Evolutionary conservation across 2,329 filamentous ascomycete species (phyloP).

Genomic region (Hawksworthiomyces lignivorus): DNA sequence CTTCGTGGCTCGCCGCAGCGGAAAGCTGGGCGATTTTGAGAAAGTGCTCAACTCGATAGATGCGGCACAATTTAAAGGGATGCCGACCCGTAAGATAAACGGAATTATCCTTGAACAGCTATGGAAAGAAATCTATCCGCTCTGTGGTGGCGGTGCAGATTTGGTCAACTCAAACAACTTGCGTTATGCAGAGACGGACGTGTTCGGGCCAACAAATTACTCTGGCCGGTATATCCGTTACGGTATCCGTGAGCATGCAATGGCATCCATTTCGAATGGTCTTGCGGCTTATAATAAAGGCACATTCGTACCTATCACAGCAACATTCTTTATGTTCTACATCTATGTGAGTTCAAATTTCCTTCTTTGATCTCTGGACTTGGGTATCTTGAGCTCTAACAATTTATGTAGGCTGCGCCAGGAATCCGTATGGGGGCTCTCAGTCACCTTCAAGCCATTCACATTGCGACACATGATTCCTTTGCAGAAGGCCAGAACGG

Average conservation of each 20-base stretch:
- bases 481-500: constrained; percentile 46
- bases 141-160: constrained; percentile 28
- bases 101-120: constrained; percentile 16
- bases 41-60: constrained; percentile 11
- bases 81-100: constrained; percentile 32
- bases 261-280: constrained; percentile 50
- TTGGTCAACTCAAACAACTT: constrained; percentile 39
- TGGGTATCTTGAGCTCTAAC: no score
- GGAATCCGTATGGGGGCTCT: constrained; percentile 44
- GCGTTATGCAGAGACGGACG: constrained; percentile 38
- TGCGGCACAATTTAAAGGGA: background rate
- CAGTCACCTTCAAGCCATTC: constrained; percentile 46
- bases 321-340: constrained; percentile 58
- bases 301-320: constrained; percentile 50
- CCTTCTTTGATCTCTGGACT: no score
- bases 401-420: background rate
- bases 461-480: constrained; percentile 25
- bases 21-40: background rate
- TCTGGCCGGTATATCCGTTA: constrained; percentile 49
- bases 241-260: constrained; percentile 53
- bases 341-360: constrained; percentile 26
- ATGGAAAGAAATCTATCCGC: constrained; percentile 14
- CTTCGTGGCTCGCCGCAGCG: constrained; percentile 10
- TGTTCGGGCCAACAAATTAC: constrained; percentile 33
- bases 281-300: constrained; percentile 48